Base-by-base conservation (phyloP, 2,329 filamentous ascomycete species). In the Pseudogymnoascus sp. region DNA sequence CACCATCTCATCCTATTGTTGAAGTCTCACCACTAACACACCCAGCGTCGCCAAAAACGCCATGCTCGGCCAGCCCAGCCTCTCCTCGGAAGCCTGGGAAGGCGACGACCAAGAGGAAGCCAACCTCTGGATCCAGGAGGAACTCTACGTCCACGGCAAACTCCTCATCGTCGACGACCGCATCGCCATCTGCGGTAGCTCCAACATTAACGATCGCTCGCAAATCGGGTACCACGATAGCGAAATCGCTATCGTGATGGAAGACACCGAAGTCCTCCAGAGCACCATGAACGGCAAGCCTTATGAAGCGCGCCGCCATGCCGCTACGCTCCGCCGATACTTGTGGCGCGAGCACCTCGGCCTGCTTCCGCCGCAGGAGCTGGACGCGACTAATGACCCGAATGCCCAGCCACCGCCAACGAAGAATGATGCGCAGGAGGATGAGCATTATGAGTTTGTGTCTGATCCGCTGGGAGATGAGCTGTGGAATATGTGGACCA, bases 81-180 rank as follows among this genome's bases (percentile, higher is more conserved):
- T 84, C 69, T 81, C 80, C 3, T 86, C 90, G 8, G 90, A 95
- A 73, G 70, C 77, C 0, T 97, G 91, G 90, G 88, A 92, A 14
- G 88, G 90, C 14, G 79, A 80, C 0, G 77, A 85, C 0, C 84
- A 93, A 67, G 83, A 84, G 1, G 94, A 97, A 74, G 88, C 92
- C 63, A 83, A 88, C 61, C 91, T 95, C 72, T 95, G 94, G 79
- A 88, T 97, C 64, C 93, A 96, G 72, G 94, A 99, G 73, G 93
- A 99, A 74, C 83, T 97, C 1, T 99, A 99, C 73, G 88, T 97
- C 58, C 94, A 99, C 74, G 89, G 86, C 28, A 99, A 97, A 77
- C 81, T 97, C 36, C 82, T 94, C 67, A 93, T 97, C 67, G 89
- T 88, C 1, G 92, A 97, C 72, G 93, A 97, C 73, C 85, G 86